Percentiles rank a stretch among this genome's conserved stretches.
Conservation (phyloP, 306 rosid species). For the barrel medic (Medicago truncatula) region MtrunA17r5.0-ANR NC_053048.1:5966001-5966500, state of each 20-base stretch:
- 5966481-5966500: constrained; percentile 39
- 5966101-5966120: constrained; percentile 47
- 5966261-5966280: no score
- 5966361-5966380: no score
- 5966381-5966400: not conserved
- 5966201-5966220: no score
- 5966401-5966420: constrained; percentile 20
- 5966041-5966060: constrained; percentile 50
- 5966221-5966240: no score
- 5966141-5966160: constrained; percentile 42
- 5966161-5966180: not conserved
- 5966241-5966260: no score
- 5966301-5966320: no score
- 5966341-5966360: no score
- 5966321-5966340: no score
- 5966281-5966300: no score
- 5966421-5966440: constrained; percentile 30
- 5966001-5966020: constrained; percentile 35
- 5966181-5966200: not conserved
- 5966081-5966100: constrained; percentile 40
- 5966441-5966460: constrained; percentile 10
- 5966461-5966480: constrained; percentile 33
- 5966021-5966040: constrained; percentile 12
- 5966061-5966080: constrained; percentile 44
- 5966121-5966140: constrained; percentile 30